Base-by-base conservation (phyloP, 2,329 filamentous ascomycete genomes). In the Exophiala bonariae region DNA sequence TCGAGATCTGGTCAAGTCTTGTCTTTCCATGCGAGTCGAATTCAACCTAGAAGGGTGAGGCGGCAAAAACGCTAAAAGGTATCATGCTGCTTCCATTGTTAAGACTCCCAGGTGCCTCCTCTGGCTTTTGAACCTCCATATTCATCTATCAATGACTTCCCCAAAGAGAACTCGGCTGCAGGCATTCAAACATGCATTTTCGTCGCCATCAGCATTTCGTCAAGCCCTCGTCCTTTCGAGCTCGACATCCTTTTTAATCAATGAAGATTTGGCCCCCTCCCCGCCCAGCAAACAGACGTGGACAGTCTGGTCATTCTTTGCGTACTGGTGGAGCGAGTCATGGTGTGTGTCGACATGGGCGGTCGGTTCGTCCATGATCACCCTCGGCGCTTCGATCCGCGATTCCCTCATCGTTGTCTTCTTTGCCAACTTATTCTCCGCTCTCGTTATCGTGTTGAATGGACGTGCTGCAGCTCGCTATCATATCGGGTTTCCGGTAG, bases 401-500 rank as follows among this genome's bases (percentile, higher is more conserved):
- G 56, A 59, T 49, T 54, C 57, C 1, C 17, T 59, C 8, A 44
- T 59, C 5, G 52, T 59, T 4, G 53, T 59, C 10, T 43, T 59
- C 16, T 59, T 59, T 31, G 57, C 54, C 7, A 59, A 59, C 20
- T 11, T 59, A 3, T 32, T 59, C 8, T 59, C 56, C 1, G 52
- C 57, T 2, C 45, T 54, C 2, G 54, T 59, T 9, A 59, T 59
- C 42, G 54, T 58, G 7, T 43, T 55, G 10, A 63, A 63, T 18
- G 56, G 62, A 3, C 44, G 52, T 14, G 52, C 55, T 20, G 63
- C 42, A 9, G 60, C 61, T 14, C 53, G 56, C 22, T 50, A 62
- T 3, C 61, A 60, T 3, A 52, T 65, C 41, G 60, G 60, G 30
- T 65, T 59, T 20, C 60, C 63, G 1, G 61, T 65, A 23, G 52